phyloP scores from a whole-genome alignment of 176 grass and related monocot species.

The Phyllostachys edulis region DNA sequence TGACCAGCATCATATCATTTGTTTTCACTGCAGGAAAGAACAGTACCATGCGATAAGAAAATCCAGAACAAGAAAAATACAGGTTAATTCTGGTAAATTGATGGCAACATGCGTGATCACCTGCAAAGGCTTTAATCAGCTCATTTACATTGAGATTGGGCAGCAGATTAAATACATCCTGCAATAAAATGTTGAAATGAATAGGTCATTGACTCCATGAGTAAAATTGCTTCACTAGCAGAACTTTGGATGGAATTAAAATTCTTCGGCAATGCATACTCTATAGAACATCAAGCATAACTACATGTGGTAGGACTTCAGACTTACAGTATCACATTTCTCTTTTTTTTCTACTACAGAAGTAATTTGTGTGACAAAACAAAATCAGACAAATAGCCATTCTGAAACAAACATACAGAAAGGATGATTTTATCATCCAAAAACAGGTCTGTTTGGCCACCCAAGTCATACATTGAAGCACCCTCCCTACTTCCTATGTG shows the following conservation, averaged over 20 bases:
- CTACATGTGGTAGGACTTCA: neutral
- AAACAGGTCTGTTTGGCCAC: neutral
- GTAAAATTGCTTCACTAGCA: neutral
- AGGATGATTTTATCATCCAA: neutral
- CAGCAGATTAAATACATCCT: slow-evolving; percentile 96
- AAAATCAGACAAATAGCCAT: neutral
- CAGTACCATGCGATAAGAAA: slow-evolving; percentile 7
- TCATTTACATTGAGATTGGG: slow-evolving; percentile 94
- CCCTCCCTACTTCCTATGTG: neutral
- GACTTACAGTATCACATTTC: neutral
- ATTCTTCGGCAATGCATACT: neutral
- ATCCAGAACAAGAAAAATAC: neutral
- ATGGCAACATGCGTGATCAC: slow-evolving; percentile 39
- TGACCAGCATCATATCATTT: slow-evolving; percentile 98
- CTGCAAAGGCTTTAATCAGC: slow-evolving; percentile 94
- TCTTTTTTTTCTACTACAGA: neutral
- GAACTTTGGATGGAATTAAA: neutral
- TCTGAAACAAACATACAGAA: slow-evolving; percentile 14
- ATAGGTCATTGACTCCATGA: neutral
- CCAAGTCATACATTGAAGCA: slow-evolving; percentile 8
- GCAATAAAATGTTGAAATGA: slow-evolving; percentile 23
- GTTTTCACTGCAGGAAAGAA: slow-evolving; percentile 85
- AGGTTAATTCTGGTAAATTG: neutral
- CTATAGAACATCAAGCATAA: neutral
- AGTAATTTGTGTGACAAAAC: neutral